Evolutionary conservation across 2,329 filamentous ascomycete genomes (phyloP), one percentile per base, ranked within the genome.

Genomic region (Ophiostoma ulmi): DNA sequence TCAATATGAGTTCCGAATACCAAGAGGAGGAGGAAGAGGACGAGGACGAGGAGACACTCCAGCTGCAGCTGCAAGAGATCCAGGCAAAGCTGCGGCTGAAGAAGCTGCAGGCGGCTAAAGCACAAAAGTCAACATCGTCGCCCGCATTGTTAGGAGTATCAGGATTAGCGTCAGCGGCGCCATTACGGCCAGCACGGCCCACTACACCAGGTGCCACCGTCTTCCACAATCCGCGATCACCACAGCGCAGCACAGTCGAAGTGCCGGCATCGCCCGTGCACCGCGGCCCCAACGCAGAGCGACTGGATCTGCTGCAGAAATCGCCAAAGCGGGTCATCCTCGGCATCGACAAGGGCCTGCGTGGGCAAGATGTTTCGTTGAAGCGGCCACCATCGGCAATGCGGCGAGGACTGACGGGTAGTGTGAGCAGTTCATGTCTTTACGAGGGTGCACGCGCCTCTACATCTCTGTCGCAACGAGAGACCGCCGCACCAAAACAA

Each of bases 281-380:
- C 81, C 79, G 87, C 81, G 75, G 83, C 75, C 80, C 82, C 17
- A 77, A 0, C 77, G 82, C 14, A 77, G 80, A 0, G 77, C 83
- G 1, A 76, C 81, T 58, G 52, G 52, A 35, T 20, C 82, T 81
- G n/a, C 82, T 86, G 17, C 89, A 88, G 48, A 87, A 85, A 36
- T 97, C 94, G 1, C 94, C 95, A 0, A 90, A 90, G 69, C 86
- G 94, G 72, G 87, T 95, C 17, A 80, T 93, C 22, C 79, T 98
- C 20, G 94, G 95, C 5, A 96, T 98, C 73, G 94, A 97, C 80
- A 96, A 97, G 78, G 93, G 93, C 0, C 81, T 94, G 48, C 90
- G 85, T 75, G 93, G 90, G 1, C 87, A 87, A 72, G 93, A 97
- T 75, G 85, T 98, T 41, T 97, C 94, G 3, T 81, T 98, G 38